Conservation (phyloP, 345 rosid genomes). For the Citrus inodora region DNA sequence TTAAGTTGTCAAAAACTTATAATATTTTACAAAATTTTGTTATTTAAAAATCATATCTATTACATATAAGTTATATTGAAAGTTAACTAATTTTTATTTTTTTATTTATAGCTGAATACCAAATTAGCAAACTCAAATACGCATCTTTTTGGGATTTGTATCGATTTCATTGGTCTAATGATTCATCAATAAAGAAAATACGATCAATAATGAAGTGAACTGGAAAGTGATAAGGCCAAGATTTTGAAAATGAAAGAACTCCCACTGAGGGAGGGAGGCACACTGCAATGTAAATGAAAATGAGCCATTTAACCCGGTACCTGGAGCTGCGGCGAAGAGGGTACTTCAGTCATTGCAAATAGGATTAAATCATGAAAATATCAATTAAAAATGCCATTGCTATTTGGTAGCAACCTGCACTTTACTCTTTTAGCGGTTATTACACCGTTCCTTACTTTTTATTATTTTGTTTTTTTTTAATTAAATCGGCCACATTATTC, state of each 20-base stretch:
- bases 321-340: background rate
- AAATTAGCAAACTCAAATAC: background rate
- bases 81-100: no score
- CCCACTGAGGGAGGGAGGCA: no score
- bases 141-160: background rate
- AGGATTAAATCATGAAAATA: background rate
- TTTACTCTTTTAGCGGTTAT: slow-evolving; percentile 10
- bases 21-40: no score
- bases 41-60: no score
- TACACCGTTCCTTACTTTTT: background rate
- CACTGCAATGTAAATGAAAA: no score
- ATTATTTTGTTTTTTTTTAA: no score
- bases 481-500: no score
- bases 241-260: background rate
- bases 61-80: no score
- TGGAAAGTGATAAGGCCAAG: background rate
- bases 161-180: background rate
- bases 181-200: background rate
- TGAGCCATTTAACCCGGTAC: no score
- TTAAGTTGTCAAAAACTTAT: no score
- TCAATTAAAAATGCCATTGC: background rate
- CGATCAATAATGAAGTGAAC: background rate
- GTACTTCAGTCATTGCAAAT: background rate
- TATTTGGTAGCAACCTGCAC: background rate
- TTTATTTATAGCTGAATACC: no score